phyloP scores from a whole-genome alignment of 352 stramenopile species.

The Phytophthora colocasiae region DNA sequence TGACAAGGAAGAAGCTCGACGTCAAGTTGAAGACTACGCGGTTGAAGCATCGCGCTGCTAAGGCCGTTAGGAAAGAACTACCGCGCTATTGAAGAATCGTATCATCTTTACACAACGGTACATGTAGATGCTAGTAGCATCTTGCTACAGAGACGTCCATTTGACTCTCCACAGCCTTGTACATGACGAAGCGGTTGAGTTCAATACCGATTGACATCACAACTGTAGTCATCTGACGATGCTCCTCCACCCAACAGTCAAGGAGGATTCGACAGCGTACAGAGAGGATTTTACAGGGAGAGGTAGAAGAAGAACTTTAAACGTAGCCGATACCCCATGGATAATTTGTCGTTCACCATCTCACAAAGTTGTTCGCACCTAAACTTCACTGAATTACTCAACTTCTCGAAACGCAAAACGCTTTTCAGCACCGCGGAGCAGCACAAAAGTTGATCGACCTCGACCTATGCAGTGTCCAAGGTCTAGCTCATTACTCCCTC shows the following conservation, averaged over 20 bases:
- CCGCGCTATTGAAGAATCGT: slow-evolving; percentile 41
- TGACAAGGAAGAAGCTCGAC: slow-evolving; percentile 21
- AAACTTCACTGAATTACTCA: slow-evolving; percentile 73
- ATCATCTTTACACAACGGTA: slow-evolving; percentile 33
- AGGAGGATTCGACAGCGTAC: slow-evolving; percentile 25
- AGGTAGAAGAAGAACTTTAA: slow-evolving; percentile 25
- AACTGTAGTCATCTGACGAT: slow-evolving; percentile 28
- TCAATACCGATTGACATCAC: slow-evolving; percentile 25
- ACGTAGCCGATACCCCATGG: background rate
- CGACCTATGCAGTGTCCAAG: slow-evolving; percentile 56
- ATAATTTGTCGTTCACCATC: slow-evolving; percentile 77
- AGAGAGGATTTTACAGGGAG: no score
- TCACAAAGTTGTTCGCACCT: slow-evolving; percentile 78
- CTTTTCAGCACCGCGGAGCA: slow-evolving; percentile 72
- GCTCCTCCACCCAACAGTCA: slow-evolving; percentile 34
- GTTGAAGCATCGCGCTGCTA: slow-evolving; percentile 32
- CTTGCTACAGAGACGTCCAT: background rate
- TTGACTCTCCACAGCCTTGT: slow-evolving; percentile 35
- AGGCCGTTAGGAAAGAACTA: slow-evolving; percentile 46
- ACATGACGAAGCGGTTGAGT: slow-evolving; percentile 39
- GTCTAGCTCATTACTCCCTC: slow-evolving; percentile 36
- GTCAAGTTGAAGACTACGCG: slow-evolving; percentile 26
- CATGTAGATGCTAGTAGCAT: background rate
- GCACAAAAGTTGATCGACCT: slow-evolving; percentile 49
- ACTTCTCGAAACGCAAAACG: slow-evolving; percentile 74